phyloP scores from a whole-genome alignment of 371 early-diverging fungal species.

The Rhizopus sp. region DNA sequence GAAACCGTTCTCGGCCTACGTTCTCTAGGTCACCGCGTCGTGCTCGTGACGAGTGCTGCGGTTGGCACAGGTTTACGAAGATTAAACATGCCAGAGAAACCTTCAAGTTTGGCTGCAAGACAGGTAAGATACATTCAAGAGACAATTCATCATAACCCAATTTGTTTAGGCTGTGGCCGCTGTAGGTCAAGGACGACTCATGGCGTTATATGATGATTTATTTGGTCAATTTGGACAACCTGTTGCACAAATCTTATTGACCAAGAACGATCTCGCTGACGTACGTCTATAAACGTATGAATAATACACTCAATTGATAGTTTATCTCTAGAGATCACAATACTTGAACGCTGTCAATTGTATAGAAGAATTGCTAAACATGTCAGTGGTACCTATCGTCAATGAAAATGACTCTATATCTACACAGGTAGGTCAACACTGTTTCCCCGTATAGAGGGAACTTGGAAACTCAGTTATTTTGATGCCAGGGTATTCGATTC shows the following conservation, averaged over 20 bases:
- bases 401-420: slow-evolving; percentile 98
- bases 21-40: slow-evolving; percentile 78
- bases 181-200: slow-evolving; percentile 94
- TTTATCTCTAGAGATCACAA: slow-evolving; percentile 74
- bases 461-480: no score
- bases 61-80: slow-evolving; percentile 92
- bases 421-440: slow-evolving; percentile 44
- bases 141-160: not conserved
- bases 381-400: slow-evolving; percentile 94
- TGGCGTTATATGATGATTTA: slow-evolving; percentile 92
- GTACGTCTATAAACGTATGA: slow-evolving; percentile 45
- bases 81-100: slow-evolving; percentile 73
- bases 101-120: slow-evolving; percentile 75
- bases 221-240: slow-evolving; percentile 91
- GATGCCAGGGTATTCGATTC: slow-evolving; percentile 80
- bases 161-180: slow-evolving; percentile 86
- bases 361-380: slow-evolving; percentile 81
- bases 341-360: slow-evolving; percentile 96
- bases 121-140: slow-evolving; percentile 62
- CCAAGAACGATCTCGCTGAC: slow-evolving; percentile 90
- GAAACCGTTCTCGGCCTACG: slow-evolving; percentile 86
- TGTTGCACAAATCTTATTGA: slow-evolving; percentile 91
- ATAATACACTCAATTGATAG: not conserved
- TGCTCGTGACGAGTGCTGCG: slow-evolving; percentile 92
- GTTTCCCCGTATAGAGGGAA: no score